These are phyloP conservation scores for Cladophialophora yegresii DNA, from an alignment of 2,329 filamentous ascomycete genomes.

Conservation along the genomic window DNA sequence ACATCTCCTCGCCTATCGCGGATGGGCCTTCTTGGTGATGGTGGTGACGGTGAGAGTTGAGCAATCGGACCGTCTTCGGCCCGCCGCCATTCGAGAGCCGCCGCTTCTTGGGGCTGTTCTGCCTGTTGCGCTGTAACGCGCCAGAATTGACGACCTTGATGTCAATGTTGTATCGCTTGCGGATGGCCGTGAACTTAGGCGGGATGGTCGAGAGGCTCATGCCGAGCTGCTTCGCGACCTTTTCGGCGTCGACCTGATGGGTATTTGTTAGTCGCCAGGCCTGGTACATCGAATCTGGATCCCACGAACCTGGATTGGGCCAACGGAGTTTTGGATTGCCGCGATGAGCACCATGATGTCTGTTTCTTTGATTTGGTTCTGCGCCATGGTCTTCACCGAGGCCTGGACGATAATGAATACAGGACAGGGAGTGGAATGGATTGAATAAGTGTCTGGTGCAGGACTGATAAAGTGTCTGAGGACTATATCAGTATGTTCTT, in stretches of 20 bases:
- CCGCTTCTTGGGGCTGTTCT: slow-evolving; percentile 30
- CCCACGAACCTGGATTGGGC: slow-evolving; percentile 26
- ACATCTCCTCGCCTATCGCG: background rate
- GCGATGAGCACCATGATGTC: slow-evolving; percentile 30
- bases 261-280: background rate
- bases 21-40: background rate
- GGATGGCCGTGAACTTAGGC: slow-evolving; percentile 30
- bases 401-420: background rate
- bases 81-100: slow-evolving; percentile 4
- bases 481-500: background rate
- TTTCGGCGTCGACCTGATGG: slow-evolving; percentile 27
- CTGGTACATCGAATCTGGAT: background rate
- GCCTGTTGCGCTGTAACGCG: slow-evolving; percentile 28
- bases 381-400: slow-evolving; percentile 14
- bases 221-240: slow-evolving; percentile 28
- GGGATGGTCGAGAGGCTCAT: slow-evolving; percentile 31
- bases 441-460: background rate
- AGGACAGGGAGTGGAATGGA: background rate
- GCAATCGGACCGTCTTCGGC: background rate
- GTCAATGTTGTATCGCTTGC: slow-evolving; percentile 30
- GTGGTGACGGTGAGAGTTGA: slow-evolving; percentile 2
- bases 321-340: slow-evolving; percentile 30
- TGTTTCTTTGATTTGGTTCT: slow-evolving; percentile 26
- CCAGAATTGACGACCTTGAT: slow-evolving; percentile 34
- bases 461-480: background rate